Conservation (phyloP, 1,284 basidiomycete genomes). For the Thecaphora thlaspeos region DNA sequence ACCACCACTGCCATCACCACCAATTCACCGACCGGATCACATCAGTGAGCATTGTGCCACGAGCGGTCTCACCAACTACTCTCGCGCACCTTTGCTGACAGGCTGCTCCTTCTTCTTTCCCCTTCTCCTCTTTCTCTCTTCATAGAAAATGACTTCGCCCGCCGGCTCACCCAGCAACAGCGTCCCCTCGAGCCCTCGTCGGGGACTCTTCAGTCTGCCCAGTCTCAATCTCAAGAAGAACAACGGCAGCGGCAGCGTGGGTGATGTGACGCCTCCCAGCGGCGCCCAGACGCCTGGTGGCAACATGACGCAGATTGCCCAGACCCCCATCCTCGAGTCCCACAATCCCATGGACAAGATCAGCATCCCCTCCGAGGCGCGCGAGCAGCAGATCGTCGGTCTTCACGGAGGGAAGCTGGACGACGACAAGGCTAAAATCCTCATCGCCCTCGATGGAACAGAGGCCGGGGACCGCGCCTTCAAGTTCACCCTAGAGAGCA, state of each 20-base stretch:
- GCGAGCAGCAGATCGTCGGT: constrained; percentile 54
- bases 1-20: too few relatives aligned
- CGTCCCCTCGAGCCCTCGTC: constrained; percentile 29
- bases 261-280: constrained; percentile 7
- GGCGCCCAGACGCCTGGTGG: constrained; percentile 25
- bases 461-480: constrained; percentile 54
- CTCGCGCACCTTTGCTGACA: too few relatives aligned
- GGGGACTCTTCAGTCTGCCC: constrained; percentile 19
- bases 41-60: too few relatives aligned
- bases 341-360: constrained; percentile 51
- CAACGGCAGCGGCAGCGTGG: background rate
- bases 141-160: constrained; percentile 22
- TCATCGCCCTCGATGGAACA: constrained; percentile 52
- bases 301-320: constrained; percentile 37
- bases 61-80: too few relatives aligned
- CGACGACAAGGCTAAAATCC: constrained; percentile 35
- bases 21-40: too few relatives aligned
- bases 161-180: constrained; percentile 20
- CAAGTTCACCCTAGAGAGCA: constrained; percentile 45
- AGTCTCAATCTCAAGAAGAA: constrained; percentile 15
- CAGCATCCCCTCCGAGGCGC: constrained; percentile 43
- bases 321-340: constrained; percentile 52
- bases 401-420: constrained; percentile 29
- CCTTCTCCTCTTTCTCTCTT: background rate
- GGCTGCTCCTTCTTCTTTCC: too few relatives aligned